Evolutionary conservation across 768 basidiomycete genomes (phyloP), one percentile per base, ranked within the genome.

Genomic region (Collybia sp.): DNA sequence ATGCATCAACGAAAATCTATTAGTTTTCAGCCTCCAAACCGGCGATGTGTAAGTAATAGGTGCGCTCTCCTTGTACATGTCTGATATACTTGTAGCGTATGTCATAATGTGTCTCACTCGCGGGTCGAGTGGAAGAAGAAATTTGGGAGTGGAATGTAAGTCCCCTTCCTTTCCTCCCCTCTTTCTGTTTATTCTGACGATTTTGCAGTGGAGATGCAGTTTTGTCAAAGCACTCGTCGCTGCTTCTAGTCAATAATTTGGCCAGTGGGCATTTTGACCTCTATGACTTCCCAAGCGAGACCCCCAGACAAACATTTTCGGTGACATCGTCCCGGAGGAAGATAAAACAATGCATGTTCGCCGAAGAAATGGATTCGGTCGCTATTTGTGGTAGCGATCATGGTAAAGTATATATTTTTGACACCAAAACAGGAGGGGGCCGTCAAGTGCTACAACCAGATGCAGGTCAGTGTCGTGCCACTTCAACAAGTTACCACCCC

Each of bases 71-170:
- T 6, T 15, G 6, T 13, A 12, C 30, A 18, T n/a, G n/a, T n/a
- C n/a, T 10, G 30, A 15, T 2, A 36, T 44, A 34, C 17, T 36
- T 15, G 18, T 18, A 5, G 39, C 32, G 25, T n/a, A 19, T 35
- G 19, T 3, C 48, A 51, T 9, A 35, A 40, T 11, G 17, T 48
- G 8, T 30, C 44, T n/a, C n/a, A n/a, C n/a, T n/a, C n/a, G n/a
- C n/a, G n/a, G n/a, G n/a, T n/a, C n/a, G n/a, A n/a, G 15, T 51
- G 50, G 53, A 42, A 19, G 9, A 54, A 51, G 34, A 17, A 38
- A 11, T 36, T 54, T 6, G 37, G 31, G 11, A 37, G 50, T 31
- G 45, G 33, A 20, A 20, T 54, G 50, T 54, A 33, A 13, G 39
- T 47, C 16, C 25, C 11, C 30, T 17, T 51, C n/a, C 19, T 42